phyloP scores from a whole-genome alignment of 1,284 basidiomycete genomes.

The Anthracocystis panici-leucophaei region DNA sequence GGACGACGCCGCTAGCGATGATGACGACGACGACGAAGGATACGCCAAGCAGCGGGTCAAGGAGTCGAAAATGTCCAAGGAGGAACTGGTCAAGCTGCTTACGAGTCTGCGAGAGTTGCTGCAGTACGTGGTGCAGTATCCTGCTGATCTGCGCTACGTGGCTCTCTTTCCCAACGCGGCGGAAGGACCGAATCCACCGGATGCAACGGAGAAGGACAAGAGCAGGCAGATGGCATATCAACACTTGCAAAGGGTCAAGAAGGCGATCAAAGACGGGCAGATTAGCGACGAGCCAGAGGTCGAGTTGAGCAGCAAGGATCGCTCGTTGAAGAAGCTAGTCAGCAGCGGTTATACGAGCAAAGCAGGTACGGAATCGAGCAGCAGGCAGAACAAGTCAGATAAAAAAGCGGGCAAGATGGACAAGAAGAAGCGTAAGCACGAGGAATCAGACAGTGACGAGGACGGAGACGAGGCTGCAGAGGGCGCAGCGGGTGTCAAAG shows the following conservation, averaged over 20 bases:
- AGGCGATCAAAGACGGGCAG: constrained; percentile 36
- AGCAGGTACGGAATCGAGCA: constrained; percentile 9
- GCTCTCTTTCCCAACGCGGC: constrained; percentile 45
- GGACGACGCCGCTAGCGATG: constrained; percentile 22
- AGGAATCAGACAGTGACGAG: constrained; percentile 19
- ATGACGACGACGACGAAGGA: constrained; percentile 20
- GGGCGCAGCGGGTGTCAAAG: constrained; percentile 27
- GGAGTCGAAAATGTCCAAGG: constrained; percentile 36
- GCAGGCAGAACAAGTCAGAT: constrained; percentile 15
- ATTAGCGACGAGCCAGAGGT: constrained; percentile 53
- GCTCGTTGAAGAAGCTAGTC: constrained; percentile 16
- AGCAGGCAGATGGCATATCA: constrained; percentile 35
- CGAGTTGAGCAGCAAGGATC: constrained; percentile 43
- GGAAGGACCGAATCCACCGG: constrained; percentile 19
- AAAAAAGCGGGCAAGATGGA: constrained; percentile 25
- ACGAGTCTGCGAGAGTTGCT: constrained; percentile 28
- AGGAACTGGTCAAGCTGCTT: constrained; percentile 20
- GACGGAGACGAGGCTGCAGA: constrained; percentile 12
- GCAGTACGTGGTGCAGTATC: constrained; percentile 49
- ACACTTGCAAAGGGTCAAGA: constrained; percentile 40
- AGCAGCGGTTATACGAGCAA: not conserved
- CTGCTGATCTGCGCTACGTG: constrained; percentile 46
- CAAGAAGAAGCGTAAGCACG: constrained; percentile 38
- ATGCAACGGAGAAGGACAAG: constrained; percentile 34
- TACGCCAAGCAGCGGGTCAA: constrained; percentile 15